Conservation (phyloP, 768 basidiomycete genomes). For the Boletus tylopilopsis region DNA sequence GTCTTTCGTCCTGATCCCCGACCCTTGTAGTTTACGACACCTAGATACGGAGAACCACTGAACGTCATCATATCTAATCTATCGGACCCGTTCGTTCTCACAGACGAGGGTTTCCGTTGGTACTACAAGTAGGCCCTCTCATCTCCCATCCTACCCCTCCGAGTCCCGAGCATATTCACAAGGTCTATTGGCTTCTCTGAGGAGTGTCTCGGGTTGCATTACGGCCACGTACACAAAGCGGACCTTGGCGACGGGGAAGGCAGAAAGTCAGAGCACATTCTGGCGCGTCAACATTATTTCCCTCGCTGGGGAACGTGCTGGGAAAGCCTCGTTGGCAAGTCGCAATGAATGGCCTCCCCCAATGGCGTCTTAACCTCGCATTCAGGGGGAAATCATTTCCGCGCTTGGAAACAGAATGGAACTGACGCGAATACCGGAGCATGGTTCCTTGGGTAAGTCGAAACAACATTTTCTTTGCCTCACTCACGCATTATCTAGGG, state of each 20-base stretch:
- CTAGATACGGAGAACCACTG: conserved; percentile 70
- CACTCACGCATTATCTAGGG: conserved; percentile 38
- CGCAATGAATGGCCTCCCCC: background rate
- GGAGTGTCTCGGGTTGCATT: conserved; percentile 79
- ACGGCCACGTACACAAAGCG: conserved; percentile 71
- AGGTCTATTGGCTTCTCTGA: conserved; percentile 80
- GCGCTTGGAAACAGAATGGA: conserved; percentile 88
- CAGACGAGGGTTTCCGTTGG: conserved; percentile 62
- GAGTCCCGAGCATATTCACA: background rate
- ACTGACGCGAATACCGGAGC: conserved; percentile 66
- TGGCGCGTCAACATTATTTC: conserved; percentile 75
- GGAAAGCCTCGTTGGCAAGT: conserved; percentile 70
- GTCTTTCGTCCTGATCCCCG: background rate
- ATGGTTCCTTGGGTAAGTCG: conserved; percentile 77
- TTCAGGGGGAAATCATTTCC: conserved; percentile 81
- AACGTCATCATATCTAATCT: conserved; percentile 78
- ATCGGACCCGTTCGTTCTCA: conserved; percentile 79
- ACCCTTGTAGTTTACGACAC: conserved; percentile 56
- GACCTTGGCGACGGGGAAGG: conserved; percentile 82
- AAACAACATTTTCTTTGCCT: background rate
- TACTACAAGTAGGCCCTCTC: conserved; percentile 56
- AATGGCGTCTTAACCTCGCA: background rate
- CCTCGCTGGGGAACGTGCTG: conserved; percentile 84
- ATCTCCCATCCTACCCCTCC: background rate
- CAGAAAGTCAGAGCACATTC: conserved; percentile 60